phyloP scores from a whole-genome alignment of 805 yeast genomes.

The Lachancea sp. region DNA sequence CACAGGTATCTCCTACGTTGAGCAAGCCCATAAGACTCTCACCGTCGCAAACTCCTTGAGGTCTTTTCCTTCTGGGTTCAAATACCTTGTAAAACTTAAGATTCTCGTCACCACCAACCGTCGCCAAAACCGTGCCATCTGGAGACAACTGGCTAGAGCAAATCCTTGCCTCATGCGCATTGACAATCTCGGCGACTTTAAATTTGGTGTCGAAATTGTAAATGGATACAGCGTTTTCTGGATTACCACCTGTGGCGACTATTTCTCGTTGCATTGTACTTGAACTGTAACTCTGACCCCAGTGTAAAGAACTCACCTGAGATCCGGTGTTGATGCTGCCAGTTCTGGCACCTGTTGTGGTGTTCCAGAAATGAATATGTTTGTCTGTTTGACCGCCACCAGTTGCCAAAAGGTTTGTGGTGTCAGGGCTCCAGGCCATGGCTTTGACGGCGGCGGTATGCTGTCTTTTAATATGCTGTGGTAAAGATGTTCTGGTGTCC shows the following conservation, averaged over 20 bases:
- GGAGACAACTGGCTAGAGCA: slow-evolving; percentile 81
- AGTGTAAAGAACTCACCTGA: slow-evolving; percentile 86
- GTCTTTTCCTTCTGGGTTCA: slow-evolving; percentile 44
- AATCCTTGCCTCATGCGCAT: slow-evolving; percentile 88
- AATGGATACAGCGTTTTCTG: slow-evolving; percentile 73
- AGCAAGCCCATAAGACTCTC: slow-evolving; percentile 18
- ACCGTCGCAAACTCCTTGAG: slow-evolving; percentile 14
- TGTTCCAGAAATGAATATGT: slow-evolving; percentile 90
- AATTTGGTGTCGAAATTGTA: slow-evolving; percentile 82
- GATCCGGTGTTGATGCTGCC: slow-evolving; percentile 87
- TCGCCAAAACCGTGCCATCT: slow-evolving; percentile 83
- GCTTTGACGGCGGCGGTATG: slow-evolving; percentile 97
- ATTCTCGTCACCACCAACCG: slow-evolving; percentile 95
- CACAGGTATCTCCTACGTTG: slow-evolving; percentile 6
- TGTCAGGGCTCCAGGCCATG: slow-evolving; percentile 89
- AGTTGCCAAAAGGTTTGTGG: slow-evolving; percentile 75
- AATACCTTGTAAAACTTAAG: slow-evolving; percentile 91
- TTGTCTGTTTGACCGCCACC: slow-evolving; percentile 95
- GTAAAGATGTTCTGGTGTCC: slow-evolving; percentile 71
- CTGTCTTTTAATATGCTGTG: slow-evolving; percentile 66
- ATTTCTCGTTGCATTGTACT: slow-evolving; percentile 47
- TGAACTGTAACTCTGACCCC: slow-evolving; percentile 56
- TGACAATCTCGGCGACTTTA: slow-evolving; percentile 77
- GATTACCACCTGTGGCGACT: slow-evolving; percentile 91
- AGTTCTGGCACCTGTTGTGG: slow-evolving; percentile 80